phyloP scores from a whole-genome alignment of 495 filamentous ascomycete genomes.

The Tetracladium setigerum region DNA sequence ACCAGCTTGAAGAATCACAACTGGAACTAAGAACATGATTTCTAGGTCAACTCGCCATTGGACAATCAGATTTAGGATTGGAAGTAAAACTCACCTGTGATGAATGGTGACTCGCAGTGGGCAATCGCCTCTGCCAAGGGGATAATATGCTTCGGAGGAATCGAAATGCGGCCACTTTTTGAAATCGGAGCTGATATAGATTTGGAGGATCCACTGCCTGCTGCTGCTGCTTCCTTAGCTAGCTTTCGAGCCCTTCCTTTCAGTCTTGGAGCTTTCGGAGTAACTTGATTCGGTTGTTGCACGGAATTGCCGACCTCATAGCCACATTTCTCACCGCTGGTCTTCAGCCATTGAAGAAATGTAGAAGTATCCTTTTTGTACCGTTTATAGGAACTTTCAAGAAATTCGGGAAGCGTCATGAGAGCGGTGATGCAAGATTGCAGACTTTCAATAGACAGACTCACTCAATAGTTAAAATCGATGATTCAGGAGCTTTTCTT shows the following conservation, averaged over 20 bases:
- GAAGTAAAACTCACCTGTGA: no score
- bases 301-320: neutral
- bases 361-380: constrained; percentile 5
- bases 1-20: neutral
- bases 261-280: neutral
- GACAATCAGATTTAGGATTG: no score
- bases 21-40: neutral
- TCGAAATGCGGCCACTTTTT: no score
- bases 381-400: constrained; percentile 2
- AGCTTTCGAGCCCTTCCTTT: constrained; percentile 1
- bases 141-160: neutral
- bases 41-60: no score
- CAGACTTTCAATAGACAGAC: no score
- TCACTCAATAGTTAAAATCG: no score
- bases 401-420: constrained; percentile 16
- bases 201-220: no score
- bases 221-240: neutral
- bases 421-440: no score
- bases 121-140: constrained; percentile 1
- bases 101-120: neutral
- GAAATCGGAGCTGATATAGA: no score
- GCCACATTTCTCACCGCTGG: neutral
- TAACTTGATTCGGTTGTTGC: neutral
- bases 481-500: no score
- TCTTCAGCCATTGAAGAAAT: constrained; percentile 1